These are phyloP conservation scores for Chlamydomonas incerta DNA, from an alignment of 139 green algal species.

Conservation along the genomic window DNA sequence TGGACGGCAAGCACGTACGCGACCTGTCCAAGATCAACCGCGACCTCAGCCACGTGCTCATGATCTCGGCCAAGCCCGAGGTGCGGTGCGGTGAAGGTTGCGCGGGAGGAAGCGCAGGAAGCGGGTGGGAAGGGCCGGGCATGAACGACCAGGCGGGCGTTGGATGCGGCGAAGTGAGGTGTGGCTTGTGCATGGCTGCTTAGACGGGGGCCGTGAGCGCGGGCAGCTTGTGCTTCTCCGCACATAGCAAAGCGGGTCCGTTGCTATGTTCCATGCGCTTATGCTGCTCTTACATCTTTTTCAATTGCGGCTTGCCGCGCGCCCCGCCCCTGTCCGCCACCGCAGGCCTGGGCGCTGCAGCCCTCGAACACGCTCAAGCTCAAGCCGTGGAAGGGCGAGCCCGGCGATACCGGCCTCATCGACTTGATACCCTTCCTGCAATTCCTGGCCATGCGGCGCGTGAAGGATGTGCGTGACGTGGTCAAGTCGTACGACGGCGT, in stretches of 20 bases:
- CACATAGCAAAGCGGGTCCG: too few relatives aligned
- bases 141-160: too few relatives aligned
- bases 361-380: slow-evolving; percentile 94
- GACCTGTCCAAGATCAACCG: slow-evolving; percentile 97
- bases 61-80: slow-evolving; percentile 53
- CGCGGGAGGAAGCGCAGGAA: too few relatives aligned
- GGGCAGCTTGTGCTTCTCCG: too few relatives aligned
- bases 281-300: too few relatives aligned
- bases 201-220: too few relatives aligned
- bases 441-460: slow-evolving; percentile 53
- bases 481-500: slow-evolving; percentile 84
- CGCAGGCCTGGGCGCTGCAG: slow-evolving; percentile 79
- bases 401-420: slow-evolving; percentile 86
- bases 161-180: too few relatives aligned
- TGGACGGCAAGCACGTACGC: slow-evolving; percentile 88
- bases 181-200: too few relatives aligned
- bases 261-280: too few relatives aligned
- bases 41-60: slow-evolving; percentile 76
- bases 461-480: slow-evolving; percentile 53
- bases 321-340: neutral
- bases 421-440: slow-evolving; percentile 82
- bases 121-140: too few relatives aligned
- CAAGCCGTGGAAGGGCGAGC: slow-evolving; percentile 73
- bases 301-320: too few relatives aligned
- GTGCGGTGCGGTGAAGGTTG: slow-evolving; percentile 7